These are phyloP conservation scores for Nannizziopsis arthrosporioides DNA, from an alignment of 2,329 filamentous ascomycete species.

Conservation along the genomic window DNA sequence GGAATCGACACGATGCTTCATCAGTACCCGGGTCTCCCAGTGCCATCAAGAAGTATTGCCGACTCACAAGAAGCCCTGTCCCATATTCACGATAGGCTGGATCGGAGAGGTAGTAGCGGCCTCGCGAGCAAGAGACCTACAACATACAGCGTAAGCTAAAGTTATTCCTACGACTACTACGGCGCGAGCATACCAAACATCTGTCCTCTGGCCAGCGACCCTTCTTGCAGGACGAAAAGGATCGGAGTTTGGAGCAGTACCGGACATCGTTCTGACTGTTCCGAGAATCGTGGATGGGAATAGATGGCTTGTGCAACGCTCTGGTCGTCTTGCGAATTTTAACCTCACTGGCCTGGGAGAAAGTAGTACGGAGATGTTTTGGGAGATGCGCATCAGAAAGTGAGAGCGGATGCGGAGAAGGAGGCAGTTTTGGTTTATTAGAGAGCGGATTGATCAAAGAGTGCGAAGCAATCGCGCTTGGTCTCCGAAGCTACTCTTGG, in stretches of 20 bases:
- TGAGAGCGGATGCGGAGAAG: not conserved
- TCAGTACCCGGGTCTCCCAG: not conserved
- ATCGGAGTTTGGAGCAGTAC: conserved; percentile 28
- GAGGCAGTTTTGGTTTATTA: not conserved
- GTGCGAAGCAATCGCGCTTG: too few relatives aligned
- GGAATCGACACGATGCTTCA: not conserved
- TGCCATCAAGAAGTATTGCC: not conserved
- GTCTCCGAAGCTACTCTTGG: not conserved
- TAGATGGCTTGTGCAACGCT: not conserved
- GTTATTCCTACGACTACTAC: not conserved
- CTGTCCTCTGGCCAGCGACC: conserved; percentile 40
- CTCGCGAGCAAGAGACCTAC: conserved; percentile 56
- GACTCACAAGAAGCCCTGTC: conserved; percentile 48
- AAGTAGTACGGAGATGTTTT: not conserved
- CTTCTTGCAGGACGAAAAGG: conserved; percentile 38
- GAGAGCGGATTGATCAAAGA: not conserved
- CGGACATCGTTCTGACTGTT: conserved; percentile 29
- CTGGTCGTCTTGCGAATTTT: not conserved
- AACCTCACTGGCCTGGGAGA: not conserved
- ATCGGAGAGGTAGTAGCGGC: conserved; percentile 52
- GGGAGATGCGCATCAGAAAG: not conserved
- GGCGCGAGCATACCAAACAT: conserved; percentile 35
- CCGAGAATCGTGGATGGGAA: not conserved
- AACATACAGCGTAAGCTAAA: not conserved
- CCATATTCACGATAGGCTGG: conserved; percentile 58